Evolutionary conservation across 2,329 filamentous ascomycete species (phyloP).

Genomic region (Tetracladium maxilliforme): DNA sequence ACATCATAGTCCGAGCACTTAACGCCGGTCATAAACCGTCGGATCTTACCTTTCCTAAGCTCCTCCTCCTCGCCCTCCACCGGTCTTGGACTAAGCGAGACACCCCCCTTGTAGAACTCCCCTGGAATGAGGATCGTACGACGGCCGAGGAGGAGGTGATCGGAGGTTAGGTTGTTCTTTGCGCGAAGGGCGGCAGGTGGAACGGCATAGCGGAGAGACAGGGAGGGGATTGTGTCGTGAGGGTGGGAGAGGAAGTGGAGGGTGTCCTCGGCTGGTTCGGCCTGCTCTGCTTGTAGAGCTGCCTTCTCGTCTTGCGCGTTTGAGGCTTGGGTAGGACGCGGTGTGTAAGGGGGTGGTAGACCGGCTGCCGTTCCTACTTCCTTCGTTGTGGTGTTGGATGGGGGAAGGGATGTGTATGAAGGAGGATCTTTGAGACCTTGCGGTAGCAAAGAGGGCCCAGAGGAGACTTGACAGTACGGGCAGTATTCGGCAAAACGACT

Average conservation of each 20-base stretch:
- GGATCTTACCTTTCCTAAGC: constrained; percentile 51
- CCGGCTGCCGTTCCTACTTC: too few relatives aligned
- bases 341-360: constrained; percentile 10
- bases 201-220: constrained; percentile 59
- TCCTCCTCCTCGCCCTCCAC: constrained; percentile 65
- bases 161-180: constrained; percentile 55
- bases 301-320: constrained; percentile 6
- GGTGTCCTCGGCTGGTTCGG: constrained; percentile 39
- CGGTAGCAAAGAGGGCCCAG: constrained; percentile 40
- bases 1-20: constrained; percentile 67
- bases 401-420: too few relatives aligned
- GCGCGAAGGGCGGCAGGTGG: constrained; percentile 46
- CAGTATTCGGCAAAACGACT: constrained; percentile 27
- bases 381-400: too few relatives aligned
- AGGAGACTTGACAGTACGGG: constrained; percentile 66
- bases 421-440: constrained; percentile 40
- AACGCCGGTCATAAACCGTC: constrained; percentile 66
- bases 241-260: constrained; percentile 61
- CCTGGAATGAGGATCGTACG: constrained; percentile 59
- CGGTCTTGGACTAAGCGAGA: constrained; percentile 54
- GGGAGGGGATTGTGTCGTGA: constrained; percentile 51
- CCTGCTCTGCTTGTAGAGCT: constrained; percentile 8
- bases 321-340: constrained; percentile 5
- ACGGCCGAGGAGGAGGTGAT: constrained; percentile 56
- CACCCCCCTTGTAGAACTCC: constrained; percentile 49